Evolutionary conservation across 2,329 filamentous ascomycete species (phyloP), one percentile per base, ranked within the genome.

Genomic region (Sclerotinia spermophila): DNA sequence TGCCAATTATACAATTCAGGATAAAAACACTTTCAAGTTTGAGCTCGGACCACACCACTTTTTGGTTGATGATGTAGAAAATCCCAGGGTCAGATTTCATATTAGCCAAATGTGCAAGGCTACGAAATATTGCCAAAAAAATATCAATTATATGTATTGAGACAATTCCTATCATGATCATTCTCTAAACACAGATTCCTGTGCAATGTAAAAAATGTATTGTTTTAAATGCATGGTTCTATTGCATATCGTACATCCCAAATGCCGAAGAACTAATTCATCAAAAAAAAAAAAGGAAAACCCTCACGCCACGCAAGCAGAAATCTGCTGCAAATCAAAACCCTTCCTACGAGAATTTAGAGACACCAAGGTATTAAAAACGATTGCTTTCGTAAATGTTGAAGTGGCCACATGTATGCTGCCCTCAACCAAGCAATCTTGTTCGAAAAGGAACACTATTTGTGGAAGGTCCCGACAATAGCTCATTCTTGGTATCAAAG

Each of bases 201-300:
- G 33, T 66, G 35, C 45, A 66, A 21, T 68, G 27, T 17, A 67
- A 70, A 45, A 21, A 45, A 40, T 13, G 27, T n/a, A 65, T 44
- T 68, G 68, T 27, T 70, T 66, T 64, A 68, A 64, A 65, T 68
- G 67, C 65, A 56, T 67, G 78, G 74, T 76, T 79, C 78, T 79
- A 79, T 79, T 76, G 76, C 78, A 76, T 79, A 79, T 79, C 77
- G 69, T 79, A 79, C 78, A 79, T 74, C 77, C 76, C 76, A 75
- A 76, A 79, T 79, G 77, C 77, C 68, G 73, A 75, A 78, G 74
- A 78, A 77, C 74, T 73, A 75, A 72, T 74, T 73, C 75, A 65
- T 69, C 45, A 66, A 24, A 48, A 59, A 60, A 30, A 38, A 35
- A 33, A 44, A 67, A 72, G 64, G 62, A 74, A 75, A 76, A 73